These are phyloP conservation scores for Blastosporella zonata DNA, from an alignment of 1,284 basidiomycete genomes.

Conservation along the genomic window DNA sequence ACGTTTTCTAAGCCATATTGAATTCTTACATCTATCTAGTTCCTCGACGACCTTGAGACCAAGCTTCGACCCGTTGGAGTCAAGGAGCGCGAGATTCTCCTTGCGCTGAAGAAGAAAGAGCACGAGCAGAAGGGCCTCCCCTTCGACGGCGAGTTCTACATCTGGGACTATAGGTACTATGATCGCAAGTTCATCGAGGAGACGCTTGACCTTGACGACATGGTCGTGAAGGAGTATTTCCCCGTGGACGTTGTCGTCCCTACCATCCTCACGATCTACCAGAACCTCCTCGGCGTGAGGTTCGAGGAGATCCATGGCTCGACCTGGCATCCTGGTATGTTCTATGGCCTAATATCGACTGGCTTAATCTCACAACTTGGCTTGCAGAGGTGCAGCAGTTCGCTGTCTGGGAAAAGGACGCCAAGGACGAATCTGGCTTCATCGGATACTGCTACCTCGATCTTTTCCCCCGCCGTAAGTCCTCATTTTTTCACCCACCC, in stretches of 20 bases:
- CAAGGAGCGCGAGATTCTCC: conserved; percentile 63
- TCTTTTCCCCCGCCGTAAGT: conserved; percentile 76
- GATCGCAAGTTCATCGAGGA: conserved; percentile 70
- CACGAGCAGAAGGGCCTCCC: conserved; percentile 54
- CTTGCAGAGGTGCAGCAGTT: conserved; percentile 72
- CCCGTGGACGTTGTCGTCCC: conserved; percentile 79
- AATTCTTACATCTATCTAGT: conserved; percentile 27
- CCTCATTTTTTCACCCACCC: background rate
- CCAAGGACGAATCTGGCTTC: conserved; percentile 66
- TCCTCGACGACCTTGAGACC: conserved; percentile 69
- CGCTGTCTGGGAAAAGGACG: conserved; percentile 76
- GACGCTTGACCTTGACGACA: conserved; percentile 66
- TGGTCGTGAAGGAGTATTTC: conserved; percentile 82
- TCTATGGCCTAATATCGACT: background rate
- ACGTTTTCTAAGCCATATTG: background rate
- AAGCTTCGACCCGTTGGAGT: conserved; percentile 72
- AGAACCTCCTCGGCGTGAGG: conserved; percentile 70
- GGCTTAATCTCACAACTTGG: background rate
- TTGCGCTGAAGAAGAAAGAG: conserved; percentile 73
- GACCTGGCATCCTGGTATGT: conserved; percentile 74
- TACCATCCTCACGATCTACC: conserved; percentile 77
- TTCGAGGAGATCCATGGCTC: conserved; percentile 63
- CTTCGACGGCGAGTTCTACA: conserved; percentile 67
- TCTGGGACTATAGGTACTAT: conserved; percentile 72
- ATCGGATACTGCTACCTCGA: conserved; percentile 84